These are phyloP conservation scores for Copromyces sp. DNA, from an alignment of 495 filamentous ascomycete species.

Conservation along the genomic window DNA sequence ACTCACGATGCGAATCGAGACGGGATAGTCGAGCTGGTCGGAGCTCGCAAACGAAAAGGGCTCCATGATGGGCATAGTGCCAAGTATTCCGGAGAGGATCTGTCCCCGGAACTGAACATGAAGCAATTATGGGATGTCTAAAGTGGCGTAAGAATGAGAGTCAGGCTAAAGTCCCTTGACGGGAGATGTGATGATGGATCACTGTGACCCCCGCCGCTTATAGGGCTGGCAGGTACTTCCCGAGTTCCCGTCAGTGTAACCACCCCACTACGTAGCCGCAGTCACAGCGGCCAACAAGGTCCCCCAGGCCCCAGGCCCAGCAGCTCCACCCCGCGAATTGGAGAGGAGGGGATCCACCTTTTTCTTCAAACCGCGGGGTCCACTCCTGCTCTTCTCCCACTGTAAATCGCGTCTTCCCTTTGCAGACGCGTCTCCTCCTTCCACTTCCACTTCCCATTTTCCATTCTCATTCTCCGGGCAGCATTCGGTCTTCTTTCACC, in stretches of 20 bases:
- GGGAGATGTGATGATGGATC: background rate
- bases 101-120: background rate
- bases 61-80: slow-evolving; percentile 51
- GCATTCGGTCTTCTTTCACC: background rate
- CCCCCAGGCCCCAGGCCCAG: background rate
- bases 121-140: background rate
- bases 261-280: background rate
- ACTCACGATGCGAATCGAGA: slow-evolving; percentile 78
- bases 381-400: background rate
- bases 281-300: background rate
- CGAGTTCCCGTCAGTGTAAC: background rate
- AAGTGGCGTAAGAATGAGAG: background rate
- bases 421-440: background rate
- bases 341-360: background rate
- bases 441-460: background rate
- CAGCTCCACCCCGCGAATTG: background rate
- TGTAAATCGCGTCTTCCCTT: background rate
- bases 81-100: background rate
- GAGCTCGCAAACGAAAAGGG: slow-evolving; percentile 90
- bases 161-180: background rate
- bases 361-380: background rate
- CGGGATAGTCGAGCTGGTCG: slow-evolving; percentile 60
- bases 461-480: background rate
- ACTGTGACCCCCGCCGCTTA: background rate
- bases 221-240: background rate